phyloP scores from a whole-genome alignment of 108 stramenopile species.

The Pseudonitzschia pungens region DNA sequence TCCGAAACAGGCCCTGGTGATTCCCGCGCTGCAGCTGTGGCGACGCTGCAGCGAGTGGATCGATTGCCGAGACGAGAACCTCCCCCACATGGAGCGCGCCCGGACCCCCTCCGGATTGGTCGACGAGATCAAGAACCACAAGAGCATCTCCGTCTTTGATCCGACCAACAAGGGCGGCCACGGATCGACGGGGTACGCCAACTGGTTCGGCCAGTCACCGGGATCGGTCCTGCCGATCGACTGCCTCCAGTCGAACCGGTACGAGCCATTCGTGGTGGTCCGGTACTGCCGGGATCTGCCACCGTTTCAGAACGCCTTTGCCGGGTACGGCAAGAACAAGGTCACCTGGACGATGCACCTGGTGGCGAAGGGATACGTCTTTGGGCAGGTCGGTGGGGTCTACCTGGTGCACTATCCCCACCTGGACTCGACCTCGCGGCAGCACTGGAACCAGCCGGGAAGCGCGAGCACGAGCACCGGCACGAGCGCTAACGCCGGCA shows the following conservation, averaged over 20 bases:
- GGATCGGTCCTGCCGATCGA: conserved; percentile 53
- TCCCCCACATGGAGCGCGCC: conserved; percentile 64
- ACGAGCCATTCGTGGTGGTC: conserved; percentile 81
- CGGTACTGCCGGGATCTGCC: conserved; percentile 75
- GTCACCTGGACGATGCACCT: conserved; percentile 84
- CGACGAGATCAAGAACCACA: background rate
- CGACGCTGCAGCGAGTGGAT: conserved; percentile 52
- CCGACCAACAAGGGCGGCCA: conserved; percentile 84
- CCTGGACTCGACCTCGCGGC: conserved; percentile 57
- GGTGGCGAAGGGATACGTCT: conserved; percentile 52
- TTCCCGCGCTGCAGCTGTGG: conserved; percentile 72
- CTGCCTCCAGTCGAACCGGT: conserved; percentile 77
- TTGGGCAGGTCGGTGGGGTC: conserved; percentile 64
- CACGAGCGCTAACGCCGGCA: background rate
- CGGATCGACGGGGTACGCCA: conserved; percentile 65
- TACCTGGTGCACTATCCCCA: conserved; percentile 85
- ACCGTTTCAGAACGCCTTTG: conserved; percentile 73
- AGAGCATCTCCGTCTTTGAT: conserved; percentile 64
- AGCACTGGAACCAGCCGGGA: conserved; percentile 68
- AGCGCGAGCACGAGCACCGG: background rate
- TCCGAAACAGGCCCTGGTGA: conserved; percentile 58
- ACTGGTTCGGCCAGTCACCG: conserved; percentile 46
- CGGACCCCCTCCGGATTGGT: background rate
- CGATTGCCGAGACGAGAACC: conserved; percentile 67
- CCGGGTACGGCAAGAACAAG: conserved; percentile 88